These are phyloP conservation scores for Rhynchosporium secalis DNA, from an alignment of 2,329 filamentous ascomycete species.

Conservation along the genomic window DNA sequence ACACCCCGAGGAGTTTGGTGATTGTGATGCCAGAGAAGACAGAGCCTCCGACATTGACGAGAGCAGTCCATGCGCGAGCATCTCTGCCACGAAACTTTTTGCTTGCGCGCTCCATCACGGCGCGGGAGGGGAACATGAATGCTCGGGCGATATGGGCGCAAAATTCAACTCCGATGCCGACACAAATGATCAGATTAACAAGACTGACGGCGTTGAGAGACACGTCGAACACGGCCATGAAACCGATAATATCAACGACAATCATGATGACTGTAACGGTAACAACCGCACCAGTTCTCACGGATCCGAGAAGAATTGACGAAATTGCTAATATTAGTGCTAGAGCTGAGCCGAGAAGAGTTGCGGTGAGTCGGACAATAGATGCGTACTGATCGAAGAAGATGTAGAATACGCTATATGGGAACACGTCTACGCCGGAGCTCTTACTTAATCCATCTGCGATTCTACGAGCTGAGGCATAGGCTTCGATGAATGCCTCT, in stretches of 20 bases:
- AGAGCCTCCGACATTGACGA: conserved; percentile 91
- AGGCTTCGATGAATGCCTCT: conserved; percentile 88
- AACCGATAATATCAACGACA: conserved; percentile 88
- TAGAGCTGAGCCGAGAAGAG: conserved; percentile 78
- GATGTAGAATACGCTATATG: conserved; percentile 97
- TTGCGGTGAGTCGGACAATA: conserved; percentile 77
- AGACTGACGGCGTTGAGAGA: conserved; percentile 93
- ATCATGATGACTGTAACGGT: conserved; percentile 90
- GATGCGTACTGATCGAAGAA: conserved; percentile 97
- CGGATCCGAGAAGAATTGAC: conserved; percentile 77
- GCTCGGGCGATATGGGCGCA: conserved; percentile 95
- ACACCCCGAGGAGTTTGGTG: conserved; percentile 90
- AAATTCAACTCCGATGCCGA: conserved; percentile 95
- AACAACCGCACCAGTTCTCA: conserved; percentile 78
- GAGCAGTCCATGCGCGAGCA: conserved; percentile 84
- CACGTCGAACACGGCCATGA: conserved; percentile 86
- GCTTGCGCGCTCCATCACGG: conserved; percentile 78
- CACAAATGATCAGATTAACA: conserved; percentile 95
- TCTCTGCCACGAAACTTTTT: conserved; percentile 78
- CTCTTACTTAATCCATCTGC: conserved; percentile 69
- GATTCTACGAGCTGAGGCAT: conserved; percentile 85
- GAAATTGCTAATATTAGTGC: conserved; percentile 83
- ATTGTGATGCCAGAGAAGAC: conserved; percentile 96
- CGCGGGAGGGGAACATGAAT: conserved; percentile 87
- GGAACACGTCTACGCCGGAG: conserved; percentile 83